Evolutionary conservation across 495 filamentous ascomycete genomes (phyloP), one percentile per base, ranked within the genome.

Genomic region (Neurospora hispaniola): DNA sequence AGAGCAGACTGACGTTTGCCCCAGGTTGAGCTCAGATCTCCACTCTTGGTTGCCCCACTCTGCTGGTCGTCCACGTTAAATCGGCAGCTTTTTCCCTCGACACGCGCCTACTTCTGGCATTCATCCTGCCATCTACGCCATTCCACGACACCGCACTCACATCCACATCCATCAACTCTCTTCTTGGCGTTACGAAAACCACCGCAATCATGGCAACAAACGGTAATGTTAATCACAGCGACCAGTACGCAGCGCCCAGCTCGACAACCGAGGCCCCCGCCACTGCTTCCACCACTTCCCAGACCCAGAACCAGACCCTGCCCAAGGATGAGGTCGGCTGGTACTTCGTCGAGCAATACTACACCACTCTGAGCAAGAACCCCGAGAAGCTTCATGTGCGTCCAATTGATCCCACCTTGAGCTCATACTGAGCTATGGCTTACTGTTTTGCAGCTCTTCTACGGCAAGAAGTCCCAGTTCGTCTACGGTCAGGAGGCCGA

Each of bases 331-430:
- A 98, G 83, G 92, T 99, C 70, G 96, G 94, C 77, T 99, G 96
- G 96, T 98, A 94, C 82, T 99, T 99, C 75, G 96, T 98, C 42
- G 96, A 99, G 87, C 94, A 97, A 80, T 98, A 97, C 86, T 99
- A 99, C 82, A 98, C 93, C 74, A 99, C 93, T 75, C 86, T 99
- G 78, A 97, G 93, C 89, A 93, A 93, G 80, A 91, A 86, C 73
- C 96, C 96, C 18, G 94, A 97, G 77, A 97, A 95, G 83, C 89
- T 99, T 74, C 93, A 94, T 79, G 92, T 94, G 82, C 84, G 91
- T 87, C 72, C 73, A 68, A 70, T 42, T 27, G 48, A 27, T 18
- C 66, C 40, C 66, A 20, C 62, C 23, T 39, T 23, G 35, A 40
- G 8, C 41, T 18, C 20, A 46, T 70, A 16, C 48, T 75, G 62